Percentiles rank a stretch among this genome's conserved stretches.
These are phyloP conservation scores for Porphyrellus cyaneotinctus DNA, from an alignment of 768 basidiomycete species.

Conservation along the genomic window DNA sequence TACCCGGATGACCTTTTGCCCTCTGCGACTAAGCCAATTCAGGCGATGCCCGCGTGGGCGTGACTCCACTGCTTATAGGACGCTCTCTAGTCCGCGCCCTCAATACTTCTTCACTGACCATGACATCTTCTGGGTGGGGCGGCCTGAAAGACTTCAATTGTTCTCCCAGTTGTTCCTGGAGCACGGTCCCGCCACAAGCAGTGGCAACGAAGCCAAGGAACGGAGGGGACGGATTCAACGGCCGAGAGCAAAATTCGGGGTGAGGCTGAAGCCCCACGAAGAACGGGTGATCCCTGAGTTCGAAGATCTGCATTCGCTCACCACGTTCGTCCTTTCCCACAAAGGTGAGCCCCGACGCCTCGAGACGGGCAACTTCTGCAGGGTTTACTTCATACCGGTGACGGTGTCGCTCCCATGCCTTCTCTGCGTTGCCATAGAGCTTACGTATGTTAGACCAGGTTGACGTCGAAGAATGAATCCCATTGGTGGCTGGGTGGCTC, in stretches of 20 bases:
- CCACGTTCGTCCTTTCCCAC: slow-evolving; percentile 92
- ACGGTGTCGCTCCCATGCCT: slow-evolving; percentile 94
- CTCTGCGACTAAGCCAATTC: slow-evolving; percentile 14
- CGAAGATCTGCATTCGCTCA: slow-evolving; percentile 95
- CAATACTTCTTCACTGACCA: slow-evolving; percentile 65
- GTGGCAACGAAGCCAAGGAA: slow-evolving; percentile 96
- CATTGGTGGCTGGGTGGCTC: slow-evolving; percentile 3
- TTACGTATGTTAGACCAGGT: slow-evolving; percentile 67
- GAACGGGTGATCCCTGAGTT: slow-evolving; percentile 88
- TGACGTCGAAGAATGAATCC: slow-evolving; percentile 41
- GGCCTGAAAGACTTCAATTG: slow-evolving; percentile 63
- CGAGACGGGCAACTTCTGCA: slow-evolving; percentile 67
- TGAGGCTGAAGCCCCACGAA: slow-evolving; percentile 95
- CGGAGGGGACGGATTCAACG: slow-evolving; percentile 93
- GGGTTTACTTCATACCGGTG: slow-evolving; percentile 98
- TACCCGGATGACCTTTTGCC: background rate
- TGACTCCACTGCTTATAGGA: slow-evolving; percentile 21
- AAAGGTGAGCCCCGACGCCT: slow-evolving; percentile 69
- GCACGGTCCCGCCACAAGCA: slow-evolving; percentile 47
- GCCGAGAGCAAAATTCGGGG: slow-evolving; percentile 97
- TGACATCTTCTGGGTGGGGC: slow-evolving; percentile 70
- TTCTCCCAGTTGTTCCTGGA: slow-evolving; percentile 68
- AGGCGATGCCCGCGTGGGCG: slow-evolving; percentile 22
- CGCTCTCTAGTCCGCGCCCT: slow-evolving; percentile 35
- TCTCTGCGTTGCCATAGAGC: slow-evolving; percentile 77